Conservation (phyloP, 108 stramenopile species). For the Nitzschia sp. region DNA sequence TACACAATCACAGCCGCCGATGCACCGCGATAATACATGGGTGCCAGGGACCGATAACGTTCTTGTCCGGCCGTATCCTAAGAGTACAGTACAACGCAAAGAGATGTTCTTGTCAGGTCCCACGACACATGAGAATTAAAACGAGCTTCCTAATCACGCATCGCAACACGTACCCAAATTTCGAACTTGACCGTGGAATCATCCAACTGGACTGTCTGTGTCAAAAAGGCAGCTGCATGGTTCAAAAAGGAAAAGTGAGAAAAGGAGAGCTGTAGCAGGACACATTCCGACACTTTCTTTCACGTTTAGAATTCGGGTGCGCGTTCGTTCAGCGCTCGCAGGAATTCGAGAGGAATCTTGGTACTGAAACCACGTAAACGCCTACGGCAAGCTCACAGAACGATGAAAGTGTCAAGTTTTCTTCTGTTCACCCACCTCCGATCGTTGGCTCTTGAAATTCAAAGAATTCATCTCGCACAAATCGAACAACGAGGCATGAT, state of each 20-base stretch:
- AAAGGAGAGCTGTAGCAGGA: too few relatives aligned
- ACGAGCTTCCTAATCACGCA: neutral
- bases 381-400: neutral
- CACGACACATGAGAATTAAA: neutral
- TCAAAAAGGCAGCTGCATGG: conserved; percentile 90
- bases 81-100: too few relatives aligned
- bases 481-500: conserved; percentile 96
- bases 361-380: neutral
- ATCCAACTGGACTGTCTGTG: conserved; percentile 92
- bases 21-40: conserved; percentile 90
- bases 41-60: conserved; percentile 97
- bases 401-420: neutral
- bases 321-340: neutral
- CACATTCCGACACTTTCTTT: neutral
- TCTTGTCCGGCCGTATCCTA: conserved; percentile 95
- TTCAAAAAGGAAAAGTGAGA: conserved; percentile 12
- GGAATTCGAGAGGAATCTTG: too few relatives aligned
- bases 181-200: conserved; percentile 97
- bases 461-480: conserved; percentile 98
- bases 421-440: conserved; percentile 71
- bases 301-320: too few relatives aligned
- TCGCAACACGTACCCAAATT: conserved; percentile 85
- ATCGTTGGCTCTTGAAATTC: conserved; percentile 99
- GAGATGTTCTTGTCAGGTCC: too few relatives aligned
- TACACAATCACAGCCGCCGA: conserved; percentile 84